phyloP scores from a whole-genome alignment of 768 basidiomycete genomes.

The Asterophora lycoperdoides region DNA sequence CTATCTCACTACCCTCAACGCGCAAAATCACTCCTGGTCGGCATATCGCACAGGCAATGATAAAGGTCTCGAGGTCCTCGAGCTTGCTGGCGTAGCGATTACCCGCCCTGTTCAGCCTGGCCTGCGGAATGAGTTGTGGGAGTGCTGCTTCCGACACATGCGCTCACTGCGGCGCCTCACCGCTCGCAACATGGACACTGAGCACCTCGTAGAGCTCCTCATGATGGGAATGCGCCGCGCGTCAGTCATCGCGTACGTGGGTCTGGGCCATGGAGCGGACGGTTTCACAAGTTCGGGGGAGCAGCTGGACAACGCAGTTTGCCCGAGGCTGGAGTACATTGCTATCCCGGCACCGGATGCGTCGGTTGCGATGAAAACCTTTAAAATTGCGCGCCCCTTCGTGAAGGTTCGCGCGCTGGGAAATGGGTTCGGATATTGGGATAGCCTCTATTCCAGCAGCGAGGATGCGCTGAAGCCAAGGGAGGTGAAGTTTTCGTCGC shows the following conservation, averaged over 20 bases:
- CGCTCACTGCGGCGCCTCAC: constrained; percentile 21
- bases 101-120: constrained; percentile 1
- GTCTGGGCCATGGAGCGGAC: not conserved
- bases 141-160: constrained; percentile 29
- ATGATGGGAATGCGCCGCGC: not conserved
- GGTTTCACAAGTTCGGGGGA: not conserved
- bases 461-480: constrained; percentile 6
- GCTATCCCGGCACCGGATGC: not conserved
- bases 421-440: not conserved
- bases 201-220: constrained; percentile 18
- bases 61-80: constrained; percentile 16
- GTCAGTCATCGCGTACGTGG: not conserved
- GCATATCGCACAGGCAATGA: not conserved
- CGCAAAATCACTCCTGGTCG: not conserved
- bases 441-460: not conserved
- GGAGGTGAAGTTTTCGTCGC: not conserved
- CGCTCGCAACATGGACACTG: constrained; percentile 19
- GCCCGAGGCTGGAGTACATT: constrained; percentile 1
- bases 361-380: not conserved
- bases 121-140: constrained; percentile 20
- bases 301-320: not conserved
- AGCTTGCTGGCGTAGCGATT: constrained; percentile 23
- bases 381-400: not conserved
- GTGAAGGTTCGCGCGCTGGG: constrained; percentile 1
- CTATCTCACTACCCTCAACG: constrained; percentile 9